A percentile compares a stretch with the other conserved stretches of the same genome.
Evolutionary conservation across 495 filamentous ascomycete genomes (phyloP).

Genomic region (Talaromyces stipitatus): DNA sequence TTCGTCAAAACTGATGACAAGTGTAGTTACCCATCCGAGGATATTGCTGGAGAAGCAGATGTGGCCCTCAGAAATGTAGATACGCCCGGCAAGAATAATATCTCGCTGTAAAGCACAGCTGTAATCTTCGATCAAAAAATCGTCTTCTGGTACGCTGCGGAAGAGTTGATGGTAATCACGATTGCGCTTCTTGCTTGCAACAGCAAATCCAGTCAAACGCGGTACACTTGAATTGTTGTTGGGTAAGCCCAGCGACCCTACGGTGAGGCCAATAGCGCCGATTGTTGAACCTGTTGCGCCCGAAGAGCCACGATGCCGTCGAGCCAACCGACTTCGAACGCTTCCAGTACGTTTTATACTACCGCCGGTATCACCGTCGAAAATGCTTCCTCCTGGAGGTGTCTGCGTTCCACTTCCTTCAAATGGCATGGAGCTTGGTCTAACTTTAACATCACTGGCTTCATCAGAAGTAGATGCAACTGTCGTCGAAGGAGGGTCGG

Average conservation of each 20-base stretch:
- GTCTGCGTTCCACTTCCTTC: slow-evolving; percentile 48
- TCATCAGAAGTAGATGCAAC: slow-evolving; percentile 25
- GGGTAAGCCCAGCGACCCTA: slow-evolving; percentile 58
- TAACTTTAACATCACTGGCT: slow-evolving; percentile 24
- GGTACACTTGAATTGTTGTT: slow-evolving; percentile 48
- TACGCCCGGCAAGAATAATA: slow-evolving; percentile 85
- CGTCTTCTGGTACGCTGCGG: slow-evolving; percentile 93
- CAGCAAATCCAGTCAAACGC: slow-evolving; percentile 88
- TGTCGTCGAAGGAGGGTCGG: slow-evolving; percentile 17
- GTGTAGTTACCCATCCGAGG: slow-evolving; percentile 90
- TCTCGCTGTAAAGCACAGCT: slow-evolving; percentile 93
- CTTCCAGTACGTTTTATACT: slow-evolving; percentile 66
- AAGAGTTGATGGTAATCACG: slow-evolving; percentile 91
- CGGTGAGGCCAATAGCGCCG: slow-evolving; percentile 59
- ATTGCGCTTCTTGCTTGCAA: slow-evolving; percentile 93
- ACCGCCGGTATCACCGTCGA: slow-evolving; percentile 55
- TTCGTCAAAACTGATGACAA: slow-evolving; percentile 97
- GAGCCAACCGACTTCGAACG: slow-evolving; percentile 70
- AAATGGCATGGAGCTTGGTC: slow-evolving; percentile 18
- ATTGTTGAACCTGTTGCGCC: slow-evolving; percentile 70
- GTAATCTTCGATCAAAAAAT: slow-evolving; percentile 97
- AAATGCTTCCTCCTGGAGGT: slow-evolving; percentile 56
- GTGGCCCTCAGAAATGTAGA: slow-evolving; percentile 96
- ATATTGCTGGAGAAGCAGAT: slow-evolving; percentile 99
- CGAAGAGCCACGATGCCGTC: slow-evolving; percentile 77